Evolutionary conservation across 164 flowering plant genomes (phyloP), one percentile per base, ranked within the genome.

Genomic region (Santalum album): DNA sequence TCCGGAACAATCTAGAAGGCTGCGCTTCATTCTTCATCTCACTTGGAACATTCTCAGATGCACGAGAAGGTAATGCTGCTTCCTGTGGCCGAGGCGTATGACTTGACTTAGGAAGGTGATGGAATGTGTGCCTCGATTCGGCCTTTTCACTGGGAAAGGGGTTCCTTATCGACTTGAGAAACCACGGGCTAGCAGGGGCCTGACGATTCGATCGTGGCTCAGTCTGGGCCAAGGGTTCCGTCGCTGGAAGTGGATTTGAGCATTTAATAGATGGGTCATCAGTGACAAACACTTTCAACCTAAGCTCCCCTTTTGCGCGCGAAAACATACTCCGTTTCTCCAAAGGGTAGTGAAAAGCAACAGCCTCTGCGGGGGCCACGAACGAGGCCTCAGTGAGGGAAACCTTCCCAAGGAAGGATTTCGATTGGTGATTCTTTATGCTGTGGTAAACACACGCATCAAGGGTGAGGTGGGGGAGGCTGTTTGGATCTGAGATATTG

Each of bases 221-320:
- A 20, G 44, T 10, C n/a, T 51, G 39, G 43, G 36, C 7, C 43
- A 51, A 57, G 38, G 61, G 26, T 20, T 72, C 73, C 64, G 58
- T 58, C 16, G 69, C 68, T 56, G 75, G 79, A 36, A 59, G 60
- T 1, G 74, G 78, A 34, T 59, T 75, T 20, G 78, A 73, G 25
- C 62, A 54, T 39, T 26, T 71, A 10, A 73, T 49, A 21, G 74
- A 64, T 20, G 83, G 78, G 48, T 82, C 77, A 58, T 74, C 71
- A 2, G 77, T 73, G 3, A 75, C 40, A 55, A 78, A 90, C 1
- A 83, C 78, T 61, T 78, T 87, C 29, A 90, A 61, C 45, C 78
- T 81, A 32, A 90, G 79, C 63, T 87, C 96, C 27, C 97, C 95
- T 53, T 71, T 77, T 3, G 72, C 82, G 51, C 74, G 76, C 10